Conservation (phyloP, 306 rosid genomes). For the Vicia sativa region DNA sequence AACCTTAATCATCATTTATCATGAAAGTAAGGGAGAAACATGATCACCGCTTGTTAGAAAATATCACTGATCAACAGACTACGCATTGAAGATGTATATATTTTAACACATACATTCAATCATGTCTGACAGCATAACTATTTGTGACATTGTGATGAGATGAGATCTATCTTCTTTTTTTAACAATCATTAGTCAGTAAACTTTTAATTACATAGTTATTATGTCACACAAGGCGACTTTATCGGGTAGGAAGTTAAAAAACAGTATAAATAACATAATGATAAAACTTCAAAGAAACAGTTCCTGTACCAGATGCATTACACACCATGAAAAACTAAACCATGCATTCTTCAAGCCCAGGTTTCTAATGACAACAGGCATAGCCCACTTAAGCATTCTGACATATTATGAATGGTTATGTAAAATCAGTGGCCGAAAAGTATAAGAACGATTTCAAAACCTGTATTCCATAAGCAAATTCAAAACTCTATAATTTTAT, state of each 20-base stretch:
- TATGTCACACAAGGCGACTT: not conserved
- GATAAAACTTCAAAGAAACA: no score
- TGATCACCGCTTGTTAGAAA: not conserved
- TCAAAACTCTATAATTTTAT: constrained; percentile 11
- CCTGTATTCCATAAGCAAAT: not conserved
- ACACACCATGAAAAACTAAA: not conserved
- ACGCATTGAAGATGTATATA: not conserved
- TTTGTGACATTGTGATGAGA: not conserved
- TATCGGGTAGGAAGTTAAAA: constrained; percentile 8
- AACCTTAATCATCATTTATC: constrained; percentile 47
- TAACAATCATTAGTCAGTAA: not conserved
- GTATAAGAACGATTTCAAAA: not conserved
- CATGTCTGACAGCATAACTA: not conserved
- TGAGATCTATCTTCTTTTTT: not conserved
- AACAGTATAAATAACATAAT: no score
- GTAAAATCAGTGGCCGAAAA: not conserved
- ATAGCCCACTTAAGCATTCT: not conserved
- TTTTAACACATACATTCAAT: not conserved
- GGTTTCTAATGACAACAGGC: not conserved
- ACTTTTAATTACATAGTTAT: not conserved
- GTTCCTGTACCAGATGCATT: no score
- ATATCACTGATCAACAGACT: not conserved
- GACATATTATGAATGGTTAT: not conserved
- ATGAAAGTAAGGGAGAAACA: constrained; percentile 18
- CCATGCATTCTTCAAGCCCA: not conserved